Percentiles rank a stretch among this genome's conserved stretches.
Evolutionary conservation across 768 basidiomycete species (phyloP).

Genomic region (Suillus subluteus): DNA sequence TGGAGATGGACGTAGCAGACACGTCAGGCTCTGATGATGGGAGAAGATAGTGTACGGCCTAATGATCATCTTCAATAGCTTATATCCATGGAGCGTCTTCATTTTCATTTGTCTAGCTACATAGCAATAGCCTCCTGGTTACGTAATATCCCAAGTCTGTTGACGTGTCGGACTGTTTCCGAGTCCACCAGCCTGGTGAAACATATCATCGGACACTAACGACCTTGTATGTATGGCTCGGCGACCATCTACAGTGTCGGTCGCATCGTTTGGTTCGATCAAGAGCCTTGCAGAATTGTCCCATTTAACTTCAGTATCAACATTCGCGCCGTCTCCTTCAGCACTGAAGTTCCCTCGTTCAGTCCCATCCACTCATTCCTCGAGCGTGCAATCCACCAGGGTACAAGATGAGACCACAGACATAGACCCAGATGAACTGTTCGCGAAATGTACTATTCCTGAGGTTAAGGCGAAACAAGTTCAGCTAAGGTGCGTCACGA

Average conservation of each 20-base stretch:
- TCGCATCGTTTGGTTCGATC: slow-evolving; percentile 30
- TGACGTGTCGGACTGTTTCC: not conserved
- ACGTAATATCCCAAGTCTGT: slow-evolving; percentile 24
- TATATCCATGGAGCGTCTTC: slow-evolving; percentile 4
- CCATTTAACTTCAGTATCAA: slow-evolving; percentile 12
- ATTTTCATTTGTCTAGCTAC: slow-evolving; percentile 6
- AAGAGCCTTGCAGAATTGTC: slow-evolving; percentile 17
- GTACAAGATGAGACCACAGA: slow-evolving; percentile 25
- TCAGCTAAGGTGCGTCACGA: slow-evolving; percentile 60
- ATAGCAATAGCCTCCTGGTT: slow-evolving; percentile 18
- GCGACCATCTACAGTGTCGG: slow-evolving; percentile 40
- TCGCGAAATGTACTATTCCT: slow-evolving; percentile 67
- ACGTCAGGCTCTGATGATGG: slow-evolving; percentile 22
- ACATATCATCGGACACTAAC: slow-evolving; percentile 4
- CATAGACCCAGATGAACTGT: slow-evolving; percentile 74
- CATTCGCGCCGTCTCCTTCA: slow-evolving; percentile 14
- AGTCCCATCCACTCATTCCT: slow-evolving; percentile 17
- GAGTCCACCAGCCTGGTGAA: not conserved
- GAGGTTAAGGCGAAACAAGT: slow-evolving; percentile 72
- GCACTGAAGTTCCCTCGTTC: slow-evolving; percentile 13
- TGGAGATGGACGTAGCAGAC: slow-evolving; percentile 26
- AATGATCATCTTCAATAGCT: slow-evolving; percentile 15
- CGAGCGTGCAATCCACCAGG: slow-evolving; percentile 17
- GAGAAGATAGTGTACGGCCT: slow-evolving; percentile 25
- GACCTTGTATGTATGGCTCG: slow-evolving; percentile 38